Evolutionary conservation across 331 rosid genomes (phyloP).

Genomic region (Rhamnella rubrinervis): DNA sequence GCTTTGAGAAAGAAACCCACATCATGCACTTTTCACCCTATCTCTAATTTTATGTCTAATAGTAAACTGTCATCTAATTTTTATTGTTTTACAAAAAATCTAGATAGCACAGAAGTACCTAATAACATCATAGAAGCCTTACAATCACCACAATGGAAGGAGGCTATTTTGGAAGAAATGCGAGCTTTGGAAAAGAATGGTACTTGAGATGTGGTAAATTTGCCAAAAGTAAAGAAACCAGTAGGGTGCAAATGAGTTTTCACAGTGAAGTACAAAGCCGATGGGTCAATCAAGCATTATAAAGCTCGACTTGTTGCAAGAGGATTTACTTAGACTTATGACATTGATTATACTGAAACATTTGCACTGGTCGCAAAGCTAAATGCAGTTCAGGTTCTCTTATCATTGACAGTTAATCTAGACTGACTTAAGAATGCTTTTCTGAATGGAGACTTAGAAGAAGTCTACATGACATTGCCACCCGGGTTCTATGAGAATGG

Average conservation of each 20-base stretch:
- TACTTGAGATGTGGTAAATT: neutral
- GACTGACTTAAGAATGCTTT: slow-evolving; percentile 1
- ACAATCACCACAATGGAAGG: neutral
- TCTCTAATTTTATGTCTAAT: no score
- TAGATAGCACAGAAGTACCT: no score
- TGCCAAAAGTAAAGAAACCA: no score
- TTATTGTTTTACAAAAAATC: no score
- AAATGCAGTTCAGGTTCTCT: neutral
- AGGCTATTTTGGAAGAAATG: neutral
- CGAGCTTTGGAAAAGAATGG: neutral
- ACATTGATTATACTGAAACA: neutral
- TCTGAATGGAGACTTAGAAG: neutral
- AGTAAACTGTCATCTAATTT: no score
- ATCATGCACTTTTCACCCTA: no score
- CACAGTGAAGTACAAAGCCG: neutral
- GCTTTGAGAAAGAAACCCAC: no score
- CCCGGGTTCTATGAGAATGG: neutral
- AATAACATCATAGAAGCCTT: neutral
- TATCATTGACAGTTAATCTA: neutral
- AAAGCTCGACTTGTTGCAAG: neutral
- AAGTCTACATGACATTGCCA: neutral
- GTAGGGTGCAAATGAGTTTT: neutral
- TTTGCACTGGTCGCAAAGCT: neutral
- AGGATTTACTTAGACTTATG: neutral
- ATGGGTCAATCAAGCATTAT: neutral